These are phyloP conservation scores for Tylopilus balloui DNA, from an alignment of 768 basidiomycete species.

Conservation along the genomic window DNA sequence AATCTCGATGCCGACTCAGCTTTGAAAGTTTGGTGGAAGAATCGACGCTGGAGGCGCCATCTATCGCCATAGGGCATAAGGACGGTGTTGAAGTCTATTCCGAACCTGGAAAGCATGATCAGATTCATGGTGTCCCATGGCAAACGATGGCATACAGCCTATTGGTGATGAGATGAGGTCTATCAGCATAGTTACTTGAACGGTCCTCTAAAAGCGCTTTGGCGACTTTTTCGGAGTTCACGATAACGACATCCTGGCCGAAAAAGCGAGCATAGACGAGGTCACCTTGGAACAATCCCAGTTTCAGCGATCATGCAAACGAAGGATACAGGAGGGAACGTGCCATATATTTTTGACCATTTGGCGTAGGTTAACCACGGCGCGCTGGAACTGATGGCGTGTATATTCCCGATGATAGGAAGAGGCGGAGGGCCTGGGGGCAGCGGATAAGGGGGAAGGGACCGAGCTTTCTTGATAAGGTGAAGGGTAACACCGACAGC, in stretches of 20 bases:
- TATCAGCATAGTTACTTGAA: constrained; percentile 19
- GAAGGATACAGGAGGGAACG: not conserved
- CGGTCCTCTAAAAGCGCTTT: constrained; percentile 16
- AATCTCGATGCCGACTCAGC: constrained; percentile 11
- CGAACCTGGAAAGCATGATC: constrained; percentile 5
- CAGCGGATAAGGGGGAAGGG: not conserved
- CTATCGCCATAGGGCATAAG: constrained; percentile 16
- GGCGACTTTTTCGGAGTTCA: constrained; percentile 12
- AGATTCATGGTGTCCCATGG: not conserved
- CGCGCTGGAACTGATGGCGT: constrained; percentile 1
- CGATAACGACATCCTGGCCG: constrained; percentile 8
- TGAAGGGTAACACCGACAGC: not conserved
- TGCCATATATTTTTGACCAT: constrained; percentile 12
- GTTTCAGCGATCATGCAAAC: not conserved
- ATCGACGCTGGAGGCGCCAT: constrained; percentile 18
- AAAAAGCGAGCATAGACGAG: constrained; percentile 14
- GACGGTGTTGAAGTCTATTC: constrained; percentile 12
- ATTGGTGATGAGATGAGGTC: constrained; percentile 14
- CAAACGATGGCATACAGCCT: constrained; percentile 4
- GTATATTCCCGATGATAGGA: constrained; percentile 17
- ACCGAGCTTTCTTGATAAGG: not conserved
- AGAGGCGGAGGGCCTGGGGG: constrained; percentile 11
- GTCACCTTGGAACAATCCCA: constrained; percentile 3
- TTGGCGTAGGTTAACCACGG: constrained; percentile 15
- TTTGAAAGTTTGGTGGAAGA: constrained; percentile 20